A percentile compares a stretch with the other conserved stretches of the same genome.
Conservation (phyloP, 1,284 basidiomycete genomes). For the Schizophyllum commune region DNA sequence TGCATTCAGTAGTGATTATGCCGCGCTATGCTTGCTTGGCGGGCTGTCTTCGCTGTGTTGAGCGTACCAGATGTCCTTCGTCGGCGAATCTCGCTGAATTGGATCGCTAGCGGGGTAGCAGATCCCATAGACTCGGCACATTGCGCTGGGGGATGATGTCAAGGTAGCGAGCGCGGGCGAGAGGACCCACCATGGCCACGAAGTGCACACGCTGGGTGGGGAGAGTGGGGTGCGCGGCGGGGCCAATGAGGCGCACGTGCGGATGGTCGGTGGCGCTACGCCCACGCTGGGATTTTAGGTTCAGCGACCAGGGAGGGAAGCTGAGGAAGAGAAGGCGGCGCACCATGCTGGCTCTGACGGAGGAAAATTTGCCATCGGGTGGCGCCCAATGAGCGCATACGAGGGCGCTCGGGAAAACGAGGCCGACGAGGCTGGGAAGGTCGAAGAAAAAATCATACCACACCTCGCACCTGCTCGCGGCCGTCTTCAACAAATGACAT, state of each 20-base stretch:
- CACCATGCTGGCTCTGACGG: not conserved
- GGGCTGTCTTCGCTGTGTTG: no score
- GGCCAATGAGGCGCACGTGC: no score
- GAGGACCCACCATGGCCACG: not conserved
- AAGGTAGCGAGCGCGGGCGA: not conserved
- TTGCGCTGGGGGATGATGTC: not conserved
- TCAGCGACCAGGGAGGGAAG: not conserved
- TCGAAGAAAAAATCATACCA: not conserved
- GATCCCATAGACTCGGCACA: not conserved
- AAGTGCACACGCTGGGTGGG: not conserved
- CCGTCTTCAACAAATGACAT: no score
- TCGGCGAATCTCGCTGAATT: not conserved
- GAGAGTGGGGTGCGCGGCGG: not conserved
- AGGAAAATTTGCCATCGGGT: not conserved
- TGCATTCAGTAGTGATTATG: no score
- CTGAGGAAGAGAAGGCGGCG: not conserved
- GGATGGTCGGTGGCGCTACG: no score
- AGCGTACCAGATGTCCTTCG: not conserved
- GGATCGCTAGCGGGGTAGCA: not conserved
- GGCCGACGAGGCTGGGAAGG: no score
- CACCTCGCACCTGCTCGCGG: not conserved
- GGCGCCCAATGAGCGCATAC: not conserved
- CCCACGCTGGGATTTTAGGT: not conserved
- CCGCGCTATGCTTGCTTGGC: no score
- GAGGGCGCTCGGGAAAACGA: not conserved